Evolutionary conservation across 2,329 filamentous ascomycete genomes (phyloP), one percentile per base, ranked within the genome.

Genomic region (Xylariaceae sp.): DNA sequence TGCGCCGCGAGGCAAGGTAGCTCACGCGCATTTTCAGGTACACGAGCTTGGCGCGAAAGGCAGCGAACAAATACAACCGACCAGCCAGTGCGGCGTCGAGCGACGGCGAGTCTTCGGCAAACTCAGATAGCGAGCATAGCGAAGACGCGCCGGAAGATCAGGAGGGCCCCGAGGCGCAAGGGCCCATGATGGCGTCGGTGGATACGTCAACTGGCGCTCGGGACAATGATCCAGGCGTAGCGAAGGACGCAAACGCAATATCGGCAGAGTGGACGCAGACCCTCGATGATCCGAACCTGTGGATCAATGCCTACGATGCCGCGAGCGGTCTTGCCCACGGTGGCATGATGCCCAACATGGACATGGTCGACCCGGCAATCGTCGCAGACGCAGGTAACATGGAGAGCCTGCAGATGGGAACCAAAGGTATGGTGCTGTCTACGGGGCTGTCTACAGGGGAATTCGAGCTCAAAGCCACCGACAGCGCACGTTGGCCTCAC

Each of bases 41-140:
- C 17, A 55, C 55, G 9, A 48, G 47, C 22, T 27, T 57, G 11
- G 41, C 45, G 18, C 46, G 48, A 10, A 54, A 47, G 30, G 42
- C 45, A 9, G 48, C 44, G 17, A 11, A n/a, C 14, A 31, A 32
- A 33, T 44, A 48, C 22, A 39, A 10, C 19, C 46, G 33, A 33
- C 39, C 17, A 11, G 42, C 19, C 35, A 54, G 52, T 19, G 27
- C 47, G 10, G 33, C 32, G 30, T 35, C 42, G 18, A 44, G 17
- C 33, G 35, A 38, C n/a, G 40, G 31, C 19, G 45, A 48, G 11
- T 19, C 27, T 4, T 48, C 48, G 17, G 48, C 35, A 11, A 49
- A 47, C 45, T 30, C 45, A 2, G 52, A 51, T 11, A 14, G 46
- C 22, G 44, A n/a, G 19, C 30, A n/a, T 31, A 42, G 45, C 30